A percentile compares a stretch with the other conserved stretches of the same genome.
phyloP scores from a whole-genome alignment of 1,284 basidiomycete genomes.

The Moesziomyces parantarcticus region DNA sequence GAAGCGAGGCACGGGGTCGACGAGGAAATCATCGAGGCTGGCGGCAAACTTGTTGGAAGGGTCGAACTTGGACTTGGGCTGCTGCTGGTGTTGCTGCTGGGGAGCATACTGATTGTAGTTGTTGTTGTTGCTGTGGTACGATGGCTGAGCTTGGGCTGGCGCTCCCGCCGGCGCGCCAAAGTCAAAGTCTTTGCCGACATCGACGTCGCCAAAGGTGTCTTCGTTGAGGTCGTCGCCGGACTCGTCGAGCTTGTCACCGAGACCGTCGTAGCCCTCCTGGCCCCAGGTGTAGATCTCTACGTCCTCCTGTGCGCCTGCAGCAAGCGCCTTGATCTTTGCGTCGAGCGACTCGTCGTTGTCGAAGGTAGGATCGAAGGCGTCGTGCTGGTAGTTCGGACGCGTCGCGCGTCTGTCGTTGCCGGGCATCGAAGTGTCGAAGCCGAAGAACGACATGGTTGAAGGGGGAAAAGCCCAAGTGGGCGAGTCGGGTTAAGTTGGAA shows the following conservation, averaged over 20 bases:
- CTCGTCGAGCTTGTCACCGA: constrained; percentile 87
- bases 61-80: constrained; percentile 41
- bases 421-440: constrained; percentile 65
- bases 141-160: constrained; percentile 1
- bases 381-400: constrained; percentile 20
- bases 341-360: constrained; percentile 62
- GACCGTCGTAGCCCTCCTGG: constrained; percentile 87
- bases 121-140: constrained; percentile 9
- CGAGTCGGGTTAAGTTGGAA: not conserved
- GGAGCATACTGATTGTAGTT: constrained; percentile 14
- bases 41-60: constrained; percentile 56
- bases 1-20: constrained; percentile 46
- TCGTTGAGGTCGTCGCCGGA: constrained; percentile 70
- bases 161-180: constrained; percentile 72
- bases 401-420: constrained; percentile 41
- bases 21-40: constrained; percentile 67
- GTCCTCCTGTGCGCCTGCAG: constrained; percentile 74
- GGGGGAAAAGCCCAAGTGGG: not conserved
- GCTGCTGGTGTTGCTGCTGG: constrained; percentile 17
- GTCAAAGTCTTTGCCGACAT: constrained; percentile 83
- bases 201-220: constrained; percentile 84
- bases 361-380: constrained; percentile 45
- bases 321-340: constrained; percentile 70
- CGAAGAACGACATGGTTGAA: constrained; percentile 65
- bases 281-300: constrained; percentile 89